phyloP scores from a whole-genome alignment of 352 stramenopile species.

The Hyaloperonospora brassicae region DNA sequence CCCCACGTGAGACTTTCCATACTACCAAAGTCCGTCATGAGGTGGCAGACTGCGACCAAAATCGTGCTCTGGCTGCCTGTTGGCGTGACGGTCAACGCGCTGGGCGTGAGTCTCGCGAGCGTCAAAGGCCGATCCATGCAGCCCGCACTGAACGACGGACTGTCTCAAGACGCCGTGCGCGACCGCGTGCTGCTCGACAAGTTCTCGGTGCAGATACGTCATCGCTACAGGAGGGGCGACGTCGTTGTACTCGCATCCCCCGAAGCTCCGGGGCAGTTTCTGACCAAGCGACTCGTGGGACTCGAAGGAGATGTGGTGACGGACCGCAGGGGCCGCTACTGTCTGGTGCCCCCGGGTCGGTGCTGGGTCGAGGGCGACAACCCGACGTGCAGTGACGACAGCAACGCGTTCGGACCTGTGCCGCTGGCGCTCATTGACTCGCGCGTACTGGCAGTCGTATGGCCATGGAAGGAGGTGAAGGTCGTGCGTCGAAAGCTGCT shows the following conservation, averaged over 20 bases:
- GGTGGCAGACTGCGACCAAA: constrained; percentile 57
- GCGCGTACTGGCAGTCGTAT: constrained; percentile 69
- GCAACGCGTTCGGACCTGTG: constrained; percentile 63
- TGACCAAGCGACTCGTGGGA: constrained; percentile 76
- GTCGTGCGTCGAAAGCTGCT: constrained; percentile 47
- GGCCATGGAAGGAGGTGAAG: constrained; percentile 61
- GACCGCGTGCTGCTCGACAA: constrained; percentile 83
- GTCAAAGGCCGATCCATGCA: constrained; percentile 83
- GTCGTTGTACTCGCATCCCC: constrained; percentile 76
- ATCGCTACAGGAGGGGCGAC: constrained; percentile 57
- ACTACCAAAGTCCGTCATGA: too few species aligned
- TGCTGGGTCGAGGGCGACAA: constrained; percentile 86
- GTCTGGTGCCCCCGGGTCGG: constrained; percentile 57
- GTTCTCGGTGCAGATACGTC: constrained; percentile 69
- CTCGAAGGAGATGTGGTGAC: constrained; percentile 68
- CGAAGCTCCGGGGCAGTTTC: constrained; percentile 37
- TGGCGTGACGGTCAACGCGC: constrained; percentile 65
- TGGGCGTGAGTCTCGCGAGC: constrained; percentile 59
- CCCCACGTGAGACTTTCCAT: too few species aligned
- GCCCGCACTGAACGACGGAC: constrained; percentile 66
- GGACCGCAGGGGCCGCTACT: constrained; percentile 30
- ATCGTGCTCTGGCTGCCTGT: constrained; percentile 73
- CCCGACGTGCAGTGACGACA: constrained; percentile 66
- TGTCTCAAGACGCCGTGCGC: constrained; percentile 51
- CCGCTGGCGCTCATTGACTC: constrained; percentile 77